These are phyloP conservation scores for Nyssa sinensis DNA, from an alignment of 148 eudicot genomes.

Conservation along the genomic window DNA sequence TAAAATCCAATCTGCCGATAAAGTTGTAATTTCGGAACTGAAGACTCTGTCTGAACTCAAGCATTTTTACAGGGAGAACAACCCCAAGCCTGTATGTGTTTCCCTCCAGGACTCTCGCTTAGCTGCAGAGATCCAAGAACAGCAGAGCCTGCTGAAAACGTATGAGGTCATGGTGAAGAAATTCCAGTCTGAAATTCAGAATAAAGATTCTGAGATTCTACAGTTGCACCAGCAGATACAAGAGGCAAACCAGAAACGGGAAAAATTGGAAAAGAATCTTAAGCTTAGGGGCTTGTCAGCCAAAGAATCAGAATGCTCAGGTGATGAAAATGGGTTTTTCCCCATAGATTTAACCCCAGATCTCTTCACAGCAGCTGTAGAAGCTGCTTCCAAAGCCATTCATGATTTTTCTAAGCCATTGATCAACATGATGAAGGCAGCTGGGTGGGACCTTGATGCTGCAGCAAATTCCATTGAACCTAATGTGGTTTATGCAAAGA, in stretches of 20 bases:
- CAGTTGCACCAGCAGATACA: constrained; percentile 84
- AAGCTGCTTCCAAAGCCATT: constrained; percentile 76
- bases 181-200: constrained; percentile 92
- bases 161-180: constrained; percentile 97
- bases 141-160: constrained; percentile 88
- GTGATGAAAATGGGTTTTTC: constrained; percentile 48
- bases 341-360: constrained; percentile 72
- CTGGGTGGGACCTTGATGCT: constrained; percentile 95
- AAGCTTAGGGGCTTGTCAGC: constrained; percentile 87
- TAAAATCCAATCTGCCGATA: constrained; percentile 93
- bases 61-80: constrained; percentile 88
- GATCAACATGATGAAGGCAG: constrained; percentile 99
- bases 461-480: constrained; percentile 94
- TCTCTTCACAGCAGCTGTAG: constrained; percentile 70
- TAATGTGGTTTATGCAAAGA: constrained; percentile 61
- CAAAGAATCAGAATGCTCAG: constrained; percentile 58
- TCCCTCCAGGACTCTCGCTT: constrained; percentile 93
- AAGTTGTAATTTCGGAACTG: constrained; percentile 84
- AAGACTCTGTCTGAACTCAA: constrained; percentile 87
- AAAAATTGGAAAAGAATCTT: constrained; percentile 82
- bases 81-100: constrained; percentile 69
- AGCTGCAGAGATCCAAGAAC: constrained; percentile 98
- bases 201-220: constrained; percentile 82
- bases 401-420: constrained; percentile 95
- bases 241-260: constrained; percentile 78